Base-by-base conservation (phyloP, 352 stramenopile genomes). In the Phytophthora hybrid region DNA sequence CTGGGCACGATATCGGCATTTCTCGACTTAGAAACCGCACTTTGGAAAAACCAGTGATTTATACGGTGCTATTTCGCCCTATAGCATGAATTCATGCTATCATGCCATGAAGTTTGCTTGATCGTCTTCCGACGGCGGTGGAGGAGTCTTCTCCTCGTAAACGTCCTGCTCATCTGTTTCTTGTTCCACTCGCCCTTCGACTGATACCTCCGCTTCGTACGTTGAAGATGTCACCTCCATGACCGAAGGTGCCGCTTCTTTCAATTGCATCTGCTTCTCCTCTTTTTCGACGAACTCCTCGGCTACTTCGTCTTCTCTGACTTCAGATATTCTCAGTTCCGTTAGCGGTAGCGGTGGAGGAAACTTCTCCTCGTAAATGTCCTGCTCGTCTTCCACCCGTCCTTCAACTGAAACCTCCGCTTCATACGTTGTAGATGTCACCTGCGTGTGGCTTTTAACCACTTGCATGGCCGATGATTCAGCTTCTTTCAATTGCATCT, bases 21-120 rank as follows among this genome's bases (percentile, higher is more conserved):
- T 39, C 53, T 57, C 5, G 77, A 66, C 23, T 61, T 89, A 5
- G 60, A 49, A 8, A 63, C 73, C 13, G 39, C 78, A n/a, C n/a
- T 92, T 31, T 57, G 74, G 39, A 74, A 75, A 14, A 88, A 89
- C 54, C 59, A 52, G 9, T 90, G 81, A 80, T 39, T 88, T 52
- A 26, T 26, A 26, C 23, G 23, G 23, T 26, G 23, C 23, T 26
- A 26, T 26, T 26, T 26, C 23, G 23, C n/a, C n/a, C n/a, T n/a
- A n/a, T n/a, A n/a, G n/a, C 23, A 26, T 26, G 23, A 26, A 26
- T 26, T 26, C 23, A 26, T 26, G 23, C 23, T 26, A 26, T 26
- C 23, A 26, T 26, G 23, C 23, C 23, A 26, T 26, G 23, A 26
- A 26, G 23, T 26, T 26, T 26, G 23, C 23, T 26, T 26, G 23